phyloP scores from a whole-genome alignment of 2,329 filamentous ascomycete genomes.

The Cladosporium sphaerospermum region DNA sequence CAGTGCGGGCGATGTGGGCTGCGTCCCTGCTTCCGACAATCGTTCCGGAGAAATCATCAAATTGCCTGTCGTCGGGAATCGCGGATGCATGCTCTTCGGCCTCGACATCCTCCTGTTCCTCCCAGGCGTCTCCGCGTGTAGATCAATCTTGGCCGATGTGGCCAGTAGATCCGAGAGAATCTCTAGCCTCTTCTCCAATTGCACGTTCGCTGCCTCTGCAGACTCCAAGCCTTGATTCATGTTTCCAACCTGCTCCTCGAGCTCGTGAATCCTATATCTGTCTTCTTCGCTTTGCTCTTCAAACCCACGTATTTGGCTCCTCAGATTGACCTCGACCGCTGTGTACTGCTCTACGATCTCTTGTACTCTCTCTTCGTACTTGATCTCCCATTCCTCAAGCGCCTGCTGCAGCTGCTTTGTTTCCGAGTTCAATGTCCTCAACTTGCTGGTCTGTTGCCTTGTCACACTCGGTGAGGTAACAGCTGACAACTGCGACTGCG shows the following conservation, averaged over 20 bases:
- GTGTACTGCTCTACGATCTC: conserved; percentile 27
- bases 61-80: conserved; percentile 29
- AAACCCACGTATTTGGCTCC: conserved; percentile 17
- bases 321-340: conserved; percentile 24
- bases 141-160: conserved; percentile 32
- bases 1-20: conserved; percentile 7
- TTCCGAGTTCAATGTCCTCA: conserved; percentile 32
- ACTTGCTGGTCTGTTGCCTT: conserved; percentile 31
- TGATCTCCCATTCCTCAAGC: conserved; percentile 32
- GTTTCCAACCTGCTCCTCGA: conserved; percentile 29
- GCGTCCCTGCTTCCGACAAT: conserved; percentile 12
- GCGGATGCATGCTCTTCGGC: conserved; percentile 31
- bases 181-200: conserved; percentile 34
- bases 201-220: conserved; percentile 31
- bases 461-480: conserved; percentile 35
- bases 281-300: conserved; percentile 26
- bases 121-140: conserved; percentile 25
- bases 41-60: conserved; percentile 23
- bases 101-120: conserved; percentile 22
- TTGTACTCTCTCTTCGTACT: conserved; percentile 31
- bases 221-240: conserved; percentile 27
- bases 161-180: conserved; percentile 32
- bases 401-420: conserved; percentile 30
- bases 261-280: conserved; percentile 26
- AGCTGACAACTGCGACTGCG: conserved; percentile 35